Percentiles rank a stretch among this genome's conserved stretches.
Evolutionary conservation across 2,329 filamentous ascomycete genomes (phyloP).

Genomic region (Pseudophaeomoniella oleicola): DNA sequence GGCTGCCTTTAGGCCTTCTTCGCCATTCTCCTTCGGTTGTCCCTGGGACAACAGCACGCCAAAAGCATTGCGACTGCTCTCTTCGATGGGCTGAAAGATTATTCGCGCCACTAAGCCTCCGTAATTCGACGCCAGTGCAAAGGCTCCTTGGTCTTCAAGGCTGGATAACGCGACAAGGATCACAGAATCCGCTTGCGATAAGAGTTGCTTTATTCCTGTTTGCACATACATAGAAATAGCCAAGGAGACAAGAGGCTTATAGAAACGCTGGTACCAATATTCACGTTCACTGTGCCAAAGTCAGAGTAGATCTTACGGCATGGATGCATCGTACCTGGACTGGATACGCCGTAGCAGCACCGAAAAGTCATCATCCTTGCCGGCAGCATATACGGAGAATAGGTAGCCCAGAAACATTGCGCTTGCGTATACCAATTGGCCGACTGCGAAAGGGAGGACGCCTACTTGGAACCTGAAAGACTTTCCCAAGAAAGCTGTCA

Average conservation of each 20-base stretch:
- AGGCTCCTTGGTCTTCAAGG: constrained; percentile 72
- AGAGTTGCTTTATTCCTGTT: constrained; percentile 76
- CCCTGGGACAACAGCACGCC: constrained; percentile 54
- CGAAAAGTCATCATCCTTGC: constrained; percentile 50
- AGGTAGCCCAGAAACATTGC: constrained; percentile 58
- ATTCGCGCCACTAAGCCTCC: constrained; percentile 78
- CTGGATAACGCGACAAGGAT: constrained; percentile 67
- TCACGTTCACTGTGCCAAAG: constrained; percentile 14
- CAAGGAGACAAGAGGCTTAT: constrained; percentile 54
- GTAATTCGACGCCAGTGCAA: constrained; percentile 88
- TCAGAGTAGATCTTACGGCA: constrained; percentile 6
- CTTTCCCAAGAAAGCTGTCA: constrained; percentile 40
- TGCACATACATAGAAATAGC: constrained; percentile 76
- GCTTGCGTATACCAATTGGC: constrained; percentile 63
- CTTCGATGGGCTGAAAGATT: constrained; percentile 88
- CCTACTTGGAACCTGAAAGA: constrained; percentile 43
- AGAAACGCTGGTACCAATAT: constrained; percentile 51
- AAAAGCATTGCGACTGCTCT: constrained; percentile 81
- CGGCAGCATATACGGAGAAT: constrained; percentile 42
- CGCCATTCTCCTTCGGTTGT: constrained; percentile 7
- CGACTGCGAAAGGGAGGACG: constrained; percentile 76
- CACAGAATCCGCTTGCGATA: constrained; percentile 89
- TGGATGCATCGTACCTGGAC: constrained; percentile 13
- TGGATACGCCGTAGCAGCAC: constrained; percentile 38
- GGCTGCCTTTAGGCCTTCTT: constrained; percentile 12